phyloP scores from a whole-genome alignment of 75 land plant species.

The Sequoia sempervirens region DNA sequence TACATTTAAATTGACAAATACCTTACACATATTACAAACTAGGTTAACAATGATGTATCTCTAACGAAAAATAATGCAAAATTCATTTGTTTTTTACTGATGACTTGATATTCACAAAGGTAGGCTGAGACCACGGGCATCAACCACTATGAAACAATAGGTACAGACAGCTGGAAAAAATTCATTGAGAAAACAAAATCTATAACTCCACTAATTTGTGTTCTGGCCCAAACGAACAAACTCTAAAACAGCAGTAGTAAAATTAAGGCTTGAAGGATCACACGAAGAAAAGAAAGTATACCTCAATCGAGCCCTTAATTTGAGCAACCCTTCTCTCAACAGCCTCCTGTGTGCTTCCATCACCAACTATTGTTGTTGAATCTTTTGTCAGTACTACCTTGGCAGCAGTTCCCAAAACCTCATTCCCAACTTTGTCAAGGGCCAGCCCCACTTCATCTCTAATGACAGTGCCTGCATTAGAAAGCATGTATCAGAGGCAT shows the following conservation, averaged over 20 bases:
- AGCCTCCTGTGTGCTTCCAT: conserved; percentile 71
- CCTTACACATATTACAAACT: background rate
- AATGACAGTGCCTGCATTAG: conserved; percentile 65
- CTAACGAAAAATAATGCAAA: background rate
- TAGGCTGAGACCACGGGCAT: background rate
- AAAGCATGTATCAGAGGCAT: background rate
- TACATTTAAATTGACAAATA: background rate
- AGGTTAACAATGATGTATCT: background rate
- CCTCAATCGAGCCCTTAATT: conserved; percentile 57
- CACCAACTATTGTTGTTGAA: conserved; percentile 78
- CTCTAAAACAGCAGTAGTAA: background rate
- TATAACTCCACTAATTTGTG: background rate
- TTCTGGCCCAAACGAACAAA: background rate
- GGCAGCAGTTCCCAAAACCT: conserved; percentile 73
- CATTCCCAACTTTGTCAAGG: conserved; percentile 64
- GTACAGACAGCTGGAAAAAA: background rate
- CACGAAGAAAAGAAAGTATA: conserved; percentile 3
- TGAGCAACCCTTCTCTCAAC: conserved; percentile 60
- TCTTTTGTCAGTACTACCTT: conserved; percentile 78
- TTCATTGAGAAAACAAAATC: background rate
- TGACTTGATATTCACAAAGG: background rate
- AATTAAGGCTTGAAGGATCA: background rate
- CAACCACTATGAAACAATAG: background rate
- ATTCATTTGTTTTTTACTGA: background rate
- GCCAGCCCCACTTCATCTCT: conserved; percentile 77